These are phyloP conservation scores for Neurospora sp. DNA, from an alignment of 495 filamentous ascomycete species.

Conservation along the genomic window DNA sequence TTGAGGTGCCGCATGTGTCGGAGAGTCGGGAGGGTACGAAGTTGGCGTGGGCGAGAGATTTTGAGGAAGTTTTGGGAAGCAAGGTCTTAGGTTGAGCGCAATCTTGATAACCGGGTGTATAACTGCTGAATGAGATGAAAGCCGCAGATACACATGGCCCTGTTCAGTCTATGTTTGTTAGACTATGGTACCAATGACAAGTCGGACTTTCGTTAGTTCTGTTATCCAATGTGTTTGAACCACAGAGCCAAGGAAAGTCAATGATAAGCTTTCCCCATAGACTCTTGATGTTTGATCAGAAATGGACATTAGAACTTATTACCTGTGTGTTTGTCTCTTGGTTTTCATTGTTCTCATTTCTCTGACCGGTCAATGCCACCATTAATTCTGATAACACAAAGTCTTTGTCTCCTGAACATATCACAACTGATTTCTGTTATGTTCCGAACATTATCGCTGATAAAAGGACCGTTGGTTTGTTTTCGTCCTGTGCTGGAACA, in stretches of 20 bases:
- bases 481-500: not conserved
- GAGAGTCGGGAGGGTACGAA: not conserved
- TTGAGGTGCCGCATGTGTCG: conserved; percentile 23
- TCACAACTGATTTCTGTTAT: not conserved
- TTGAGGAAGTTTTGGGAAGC: conserved; percentile 14
- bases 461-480: not conserved
- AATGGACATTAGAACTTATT: not conserved
- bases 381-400: not conserved
- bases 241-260: not conserved
- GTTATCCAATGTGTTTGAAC: not conserved
- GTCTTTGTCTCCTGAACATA: not conserved
- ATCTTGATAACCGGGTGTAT: not conserved
- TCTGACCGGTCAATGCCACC: not conserved
- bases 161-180: not conserved
- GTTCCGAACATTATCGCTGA: not conserved
- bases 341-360: not conserved
- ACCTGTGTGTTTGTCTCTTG: not conserved
- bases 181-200: not conserved
- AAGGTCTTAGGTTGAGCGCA: conserved; percentile 5
- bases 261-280: not conserved
- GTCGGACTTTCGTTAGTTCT: not conserved
- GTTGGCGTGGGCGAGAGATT: conserved; percentile 22
- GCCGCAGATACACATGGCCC: not conserved
- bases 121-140: not conserved
- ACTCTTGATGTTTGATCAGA: not conserved